Conservation (phyloP, 345 rosid species). For the Ceriops zippeliana region DNA sequence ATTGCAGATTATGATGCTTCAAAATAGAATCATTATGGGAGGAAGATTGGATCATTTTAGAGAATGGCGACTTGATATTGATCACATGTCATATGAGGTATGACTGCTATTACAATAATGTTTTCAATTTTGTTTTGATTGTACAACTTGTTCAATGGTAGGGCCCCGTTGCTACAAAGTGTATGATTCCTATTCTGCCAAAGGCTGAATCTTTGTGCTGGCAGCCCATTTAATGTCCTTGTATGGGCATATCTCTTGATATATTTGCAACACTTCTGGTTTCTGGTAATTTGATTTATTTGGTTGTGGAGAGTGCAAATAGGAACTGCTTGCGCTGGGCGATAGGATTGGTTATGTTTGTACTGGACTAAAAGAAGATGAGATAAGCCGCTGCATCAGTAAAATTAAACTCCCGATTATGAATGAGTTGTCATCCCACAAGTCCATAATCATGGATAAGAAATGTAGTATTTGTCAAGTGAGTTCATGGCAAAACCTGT, state of each 20-base stretch:
- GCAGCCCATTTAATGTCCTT: neutral
- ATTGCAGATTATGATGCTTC: constrained; percentile 52
- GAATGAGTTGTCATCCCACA: constrained; percentile 36
- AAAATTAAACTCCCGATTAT: constrained; percentile 42
- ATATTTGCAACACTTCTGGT: neutral
- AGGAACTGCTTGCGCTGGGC: constrained; percentile 85
- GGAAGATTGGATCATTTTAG: constrained; percentile 50
- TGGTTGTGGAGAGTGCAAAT: constrained; percentile 19
- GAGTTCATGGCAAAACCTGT: neutral
- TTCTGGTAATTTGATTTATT: neutral
- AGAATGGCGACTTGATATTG: constrained; percentile 57
- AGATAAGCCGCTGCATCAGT: constrained; percentile 59
- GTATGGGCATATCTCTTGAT: neutral
- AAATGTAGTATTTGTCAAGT: constrained; percentile 95
- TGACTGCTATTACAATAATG: neutral
- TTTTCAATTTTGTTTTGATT: neutral
- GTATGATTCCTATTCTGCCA: neutral
- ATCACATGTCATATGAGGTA: constrained; percentile 63
- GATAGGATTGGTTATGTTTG: constrained; percentile 81
- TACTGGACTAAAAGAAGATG: constrained; percentile 80
- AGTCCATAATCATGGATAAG: constrained; percentile 33
- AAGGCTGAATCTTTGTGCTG: neutral
- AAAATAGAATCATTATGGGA: constrained; percentile 43
- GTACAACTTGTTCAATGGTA: neutral
- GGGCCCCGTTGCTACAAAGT: neutral